phyloP scores from a whole-genome alignment of 2,329 filamentous ascomycete species.

The Claviceps sorghi region DNA sequence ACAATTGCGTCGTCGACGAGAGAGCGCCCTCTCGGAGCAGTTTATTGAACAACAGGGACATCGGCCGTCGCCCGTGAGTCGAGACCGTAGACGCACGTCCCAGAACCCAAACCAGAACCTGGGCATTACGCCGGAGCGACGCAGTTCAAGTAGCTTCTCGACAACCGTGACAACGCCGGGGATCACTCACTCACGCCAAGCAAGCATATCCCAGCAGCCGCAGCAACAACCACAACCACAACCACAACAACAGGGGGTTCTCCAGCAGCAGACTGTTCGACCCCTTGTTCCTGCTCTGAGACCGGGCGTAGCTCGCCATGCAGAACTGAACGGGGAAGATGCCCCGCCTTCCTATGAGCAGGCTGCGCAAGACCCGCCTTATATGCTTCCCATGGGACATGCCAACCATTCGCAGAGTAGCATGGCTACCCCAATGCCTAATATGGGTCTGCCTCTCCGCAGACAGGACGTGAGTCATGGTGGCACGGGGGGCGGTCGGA shows the following conservation, averaged over 20 bases:
- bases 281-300: constrained; percentile 25
- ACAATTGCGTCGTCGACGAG: constrained; percentile 46
- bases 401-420: constrained; percentile 32
- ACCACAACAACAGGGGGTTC: constrained; percentile 9
- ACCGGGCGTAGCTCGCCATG: constrained; percentile 21
- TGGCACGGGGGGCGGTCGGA: constrained; percentile 7
- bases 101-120: neutral
- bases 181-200: neutral
- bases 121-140: constrained; percentile 8
- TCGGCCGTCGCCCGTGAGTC: constrained; percentile 14
- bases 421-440: neutral
- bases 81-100: constrained; percentile 8
- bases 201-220: constrained; percentile 1
- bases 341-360: constrained; percentile 45
- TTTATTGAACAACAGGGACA: constrained; percentile 52
- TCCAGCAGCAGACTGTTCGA: constrained; percentile 24
- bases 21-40: constrained; percentile 53
- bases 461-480: constrained; percentile 7
- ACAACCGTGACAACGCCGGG: neutral
- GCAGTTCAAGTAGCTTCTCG: constrained; percentile 12
- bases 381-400: constrained; percentile 36
- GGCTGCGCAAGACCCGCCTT: constrained; percentile 35
- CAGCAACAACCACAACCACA: neutral
- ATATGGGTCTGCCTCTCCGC: constrained; percentile 5
- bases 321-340: constrained; percentile 30